Base-by-base conservation (phyloP, 2,329 filamentous ascomycete genomes). In the Diplocarpon rosae region DNA sequence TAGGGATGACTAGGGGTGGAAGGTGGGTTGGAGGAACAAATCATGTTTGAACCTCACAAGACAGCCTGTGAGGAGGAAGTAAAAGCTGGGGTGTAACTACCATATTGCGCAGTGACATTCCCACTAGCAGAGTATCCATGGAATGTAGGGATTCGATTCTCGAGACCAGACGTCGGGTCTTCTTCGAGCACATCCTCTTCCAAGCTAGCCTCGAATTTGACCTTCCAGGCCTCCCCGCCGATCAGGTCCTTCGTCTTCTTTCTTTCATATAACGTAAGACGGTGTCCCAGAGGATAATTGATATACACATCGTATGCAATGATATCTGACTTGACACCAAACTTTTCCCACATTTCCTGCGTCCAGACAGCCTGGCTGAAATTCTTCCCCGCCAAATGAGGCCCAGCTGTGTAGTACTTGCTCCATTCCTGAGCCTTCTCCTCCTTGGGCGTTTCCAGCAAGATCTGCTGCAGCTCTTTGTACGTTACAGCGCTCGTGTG, bases 61-160 rank as follows among this genome's bases (percentile, higher is more conserved):
- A 24, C 20, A 24, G 20, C 20, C 20, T 7, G 20, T 24, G 20
- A 24, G 7, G 7, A 24, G 20, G 20, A 7, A 24, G 20, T 24
- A 24, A 3, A 24, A 7, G 4, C 7, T 7, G 7, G 20, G 7
- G 7, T 4, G 7, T 3, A 7, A 3, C 20, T 24, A 24, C 20
- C 20, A 53, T 85, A 92, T 12, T 78, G 76, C 2, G 78, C 87
- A 0, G 90, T 95, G 38, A 93, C 90, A 62, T 96, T 94, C 24
- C 90, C 90, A 48, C 73, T 89, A 4, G 88, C 88, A 3, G 87
- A 94, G 64, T 95, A 96, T 42, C 90, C 92, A 60, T 96, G 90
- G 68, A 96, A 96, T 0, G 83, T 90, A 1, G 90, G 88, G 17
- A 96, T 74, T 27, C 86, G 72, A 56, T 88, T 75, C 9, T 74